Percentiles rank a stretch among this genome's conserved stretches.
Conservation (phyloP, 2,329 filamentous ascomycete species). For the Aspergillus sp. region DNA sequence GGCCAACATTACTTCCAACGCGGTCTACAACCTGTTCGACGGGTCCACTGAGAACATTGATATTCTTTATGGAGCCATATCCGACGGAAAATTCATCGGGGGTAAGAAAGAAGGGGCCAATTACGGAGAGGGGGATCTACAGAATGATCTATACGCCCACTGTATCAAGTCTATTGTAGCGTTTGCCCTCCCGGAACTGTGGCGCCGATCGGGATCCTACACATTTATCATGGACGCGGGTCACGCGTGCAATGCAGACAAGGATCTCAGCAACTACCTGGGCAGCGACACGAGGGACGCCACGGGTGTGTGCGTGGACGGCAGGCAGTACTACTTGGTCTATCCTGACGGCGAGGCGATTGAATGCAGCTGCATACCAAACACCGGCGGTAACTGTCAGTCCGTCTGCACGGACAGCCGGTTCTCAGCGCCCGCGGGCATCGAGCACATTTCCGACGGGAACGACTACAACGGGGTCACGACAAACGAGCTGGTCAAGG, state of each 20-base stretch:
- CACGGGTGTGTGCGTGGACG: conserved; percentile 8
- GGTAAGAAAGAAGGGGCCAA: not conserved
- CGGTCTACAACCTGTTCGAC: not conserved
- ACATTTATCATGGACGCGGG: conserved; percentile 16
- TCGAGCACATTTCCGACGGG: not conserved
- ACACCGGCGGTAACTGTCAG: not conserved
- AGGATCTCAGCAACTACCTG: conserved; percentile 4
- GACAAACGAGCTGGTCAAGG: conserved; percentile 5
- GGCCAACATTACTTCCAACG: not conserved
- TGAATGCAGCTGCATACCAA: not conserved
- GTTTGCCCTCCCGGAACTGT: conserved; percentile 10
- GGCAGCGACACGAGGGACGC: conserved; percentile 5
- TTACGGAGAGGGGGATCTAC: not conserved
- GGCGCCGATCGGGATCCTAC: conserved; percentile 7
- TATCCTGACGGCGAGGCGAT: conserved; percentile 9
- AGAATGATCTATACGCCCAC: not conserved
- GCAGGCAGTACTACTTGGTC: conserved; percentile 12
- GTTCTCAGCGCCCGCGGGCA: conserved; percentile 7
- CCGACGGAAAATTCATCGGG: conserved; percentile 10
- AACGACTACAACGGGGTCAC: conserved; percentile 4
- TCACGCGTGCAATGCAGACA: conserved; percentile 7
- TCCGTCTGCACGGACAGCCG: not conserved
- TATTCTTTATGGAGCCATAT: not conserved
- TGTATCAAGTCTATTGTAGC: conserved; percentile 6
- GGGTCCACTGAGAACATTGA: not conserved